Base-by-base conservation (phyloP, 352 stramenopile genomes). In the Phytophthora agathidicida region DNA sequence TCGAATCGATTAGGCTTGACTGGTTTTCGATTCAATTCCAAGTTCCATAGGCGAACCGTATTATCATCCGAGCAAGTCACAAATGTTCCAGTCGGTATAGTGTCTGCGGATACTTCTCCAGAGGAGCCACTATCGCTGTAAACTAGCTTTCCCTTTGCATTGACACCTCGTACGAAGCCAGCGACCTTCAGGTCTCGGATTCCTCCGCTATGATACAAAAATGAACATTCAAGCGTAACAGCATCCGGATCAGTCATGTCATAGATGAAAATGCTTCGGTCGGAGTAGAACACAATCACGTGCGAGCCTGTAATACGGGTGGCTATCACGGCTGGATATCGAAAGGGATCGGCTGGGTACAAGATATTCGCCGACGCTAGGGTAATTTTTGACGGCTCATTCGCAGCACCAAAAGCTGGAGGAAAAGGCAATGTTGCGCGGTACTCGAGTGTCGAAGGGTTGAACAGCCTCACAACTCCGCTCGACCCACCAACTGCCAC, bases 41-140 rank as follows among this genome's bases (percentile, higher is more conserved):
- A 55, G 53, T 96, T 79, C 91, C 91, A 97, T 6, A 97, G 66
- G 1, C 88, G 75, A 16, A 96, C 50, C 0, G 89, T 97, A 48
- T 95, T 93, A 58, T 97, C 91, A 20, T 93, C 86, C 5, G 77
- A 76, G 48, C 85, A 94, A 0, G 88, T 96, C 3, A 96, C 73
- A 51, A 97, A 87, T 3, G 83, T 75, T 5, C 83, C 83, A 11
- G 77, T 75, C 1, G 89, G 90, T 10, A 73, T 48, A 14, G 49
- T 54, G 4, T 62, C 44, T 7, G 51, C 63, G 8, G 52, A 35
- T 13, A 39, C 32, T 65, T 38, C 24, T 54, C 37, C 19, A 22
- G 39, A 8, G 33, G 43, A 44, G 7, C 75, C 71, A 10, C 36
- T 43, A 32, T 67, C 47, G 10, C 44, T 23, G 17, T 89, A 89